These are phyloP conservation scores for Alternaria ethzedia DNA, from an alignment of 2,329 filamentous ascomycete genomes.

Conservation along the genomic window DNA sequence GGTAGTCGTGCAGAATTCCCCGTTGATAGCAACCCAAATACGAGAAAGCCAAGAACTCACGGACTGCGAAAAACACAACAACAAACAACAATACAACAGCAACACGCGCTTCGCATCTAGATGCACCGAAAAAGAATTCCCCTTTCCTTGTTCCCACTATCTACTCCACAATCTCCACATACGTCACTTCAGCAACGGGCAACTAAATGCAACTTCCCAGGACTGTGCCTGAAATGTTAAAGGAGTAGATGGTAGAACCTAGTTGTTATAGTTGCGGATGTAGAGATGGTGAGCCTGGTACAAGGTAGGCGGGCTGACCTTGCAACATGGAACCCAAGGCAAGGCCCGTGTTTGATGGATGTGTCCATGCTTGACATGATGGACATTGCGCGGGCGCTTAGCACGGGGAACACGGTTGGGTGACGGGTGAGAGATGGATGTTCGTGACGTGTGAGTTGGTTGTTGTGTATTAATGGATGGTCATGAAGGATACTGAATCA, in stretches of 20 bases:
- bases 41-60: background rate
- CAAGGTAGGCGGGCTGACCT: background rate
- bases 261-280: background rate
- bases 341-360: background rate
- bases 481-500: background rate
- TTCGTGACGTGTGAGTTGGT: background rate
- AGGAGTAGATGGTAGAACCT: background rate
- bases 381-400: background rate
- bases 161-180: conserved; percentile 1
- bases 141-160: background rate
- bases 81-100: background rate
- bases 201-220: background rate
- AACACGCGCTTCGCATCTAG: background rate
- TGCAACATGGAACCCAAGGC: background rate
- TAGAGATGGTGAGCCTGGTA: background rate
- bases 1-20: background rate
- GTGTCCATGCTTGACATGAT: background rate
- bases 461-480: background rate
- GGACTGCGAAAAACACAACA: background rate
- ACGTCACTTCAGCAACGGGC: background rate
- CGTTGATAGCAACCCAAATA: background rate
- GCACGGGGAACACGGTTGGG: background rate
- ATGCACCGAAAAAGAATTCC: background rate
- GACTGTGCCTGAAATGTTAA: background rate
- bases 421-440: background rate